Conservation (phyloP, 2,329 filamentous ascomycete genomes). For the Botryotinia narcissicola region DNA sequence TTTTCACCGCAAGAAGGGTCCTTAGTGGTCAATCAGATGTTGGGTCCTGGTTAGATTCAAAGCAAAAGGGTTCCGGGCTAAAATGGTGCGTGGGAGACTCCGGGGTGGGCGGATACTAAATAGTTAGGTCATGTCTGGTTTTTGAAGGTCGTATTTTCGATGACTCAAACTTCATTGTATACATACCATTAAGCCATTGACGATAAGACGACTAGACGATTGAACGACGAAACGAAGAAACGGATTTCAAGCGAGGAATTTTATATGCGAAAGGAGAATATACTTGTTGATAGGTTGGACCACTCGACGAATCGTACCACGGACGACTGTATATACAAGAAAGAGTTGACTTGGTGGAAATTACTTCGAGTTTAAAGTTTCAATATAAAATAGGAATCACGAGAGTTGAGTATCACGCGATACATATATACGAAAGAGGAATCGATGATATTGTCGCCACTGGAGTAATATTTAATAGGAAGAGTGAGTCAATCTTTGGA, state of each 20-base stretch:
- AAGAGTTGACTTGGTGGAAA: background rate
- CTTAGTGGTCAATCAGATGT: background rate
- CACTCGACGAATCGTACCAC: background rate
- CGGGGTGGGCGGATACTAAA: background rate
- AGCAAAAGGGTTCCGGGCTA: background rate
- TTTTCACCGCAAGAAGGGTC: background rate
- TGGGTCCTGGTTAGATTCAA: background rate
- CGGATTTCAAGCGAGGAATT: background rate
- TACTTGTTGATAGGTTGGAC: background rate
- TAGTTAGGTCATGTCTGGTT: background rate
- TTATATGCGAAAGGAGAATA: background rate
- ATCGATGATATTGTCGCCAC: background rate
- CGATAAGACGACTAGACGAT: background rate
- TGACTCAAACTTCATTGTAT: background rate
- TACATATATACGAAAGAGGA: background rate
- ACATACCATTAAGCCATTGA: background rate
- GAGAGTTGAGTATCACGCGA: constrained; percentile 2
- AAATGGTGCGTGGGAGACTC: constrained; percentile 1
- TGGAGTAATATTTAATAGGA: background rate
- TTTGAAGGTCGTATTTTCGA: background rate
- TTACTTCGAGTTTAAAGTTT: background rate
- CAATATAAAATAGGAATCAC: background rate
- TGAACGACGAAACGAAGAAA: background rate
- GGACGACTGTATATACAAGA: background rate
- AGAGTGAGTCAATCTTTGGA: constrained; percentile 1